Base-by-base conservation (phyloP, 306 rosid genomes). In the Myrica gale region DNA sequence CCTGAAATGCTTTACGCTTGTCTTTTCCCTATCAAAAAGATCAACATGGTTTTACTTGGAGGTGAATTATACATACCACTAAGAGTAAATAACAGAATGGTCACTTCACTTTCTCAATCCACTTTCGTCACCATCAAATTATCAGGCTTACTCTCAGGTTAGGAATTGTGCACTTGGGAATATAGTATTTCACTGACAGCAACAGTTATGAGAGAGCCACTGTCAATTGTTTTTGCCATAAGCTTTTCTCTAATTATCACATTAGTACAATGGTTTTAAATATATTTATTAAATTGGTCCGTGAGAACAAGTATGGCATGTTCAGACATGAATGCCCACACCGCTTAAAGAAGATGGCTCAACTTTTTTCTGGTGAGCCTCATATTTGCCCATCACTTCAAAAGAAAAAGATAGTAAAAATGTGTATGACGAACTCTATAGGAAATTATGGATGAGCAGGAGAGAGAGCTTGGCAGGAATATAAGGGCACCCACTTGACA, bases 1-100 rank as follows among this genome's bases (percentile, higher is more conserved):
- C 89, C 60, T 83, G 80, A 78, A 91, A 91, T 74, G 96, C 94
- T 84, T 87, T 94, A 83, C 89, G 90, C 86, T 91, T 94, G 93
- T 91, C 98, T 84, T 90, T 94, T 75, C 86, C 97, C 98, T 94
- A 87, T 73, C 37, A 78, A 79, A 45, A 81, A 69, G 10, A 54
- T 56, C 26, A 73, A 57, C 8, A 52, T 60, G 45, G 46, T 19
- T 19, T 20, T 21, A 65, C 70, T 61, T 53, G 3, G 20, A 42
- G 41, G 50, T 52, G 63, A 61, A 16, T 17, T 2, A 16, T 7
- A 65, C 16, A 7, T 39, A 39, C 47, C 21, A 39, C 3, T 39
- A 7, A 41, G 46, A 63, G 21, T 8, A 41, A 65, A 41, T 39
- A 13, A 65, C 7, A 16, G 69, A 65, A 9, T 39, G 21, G 10